Evolutionary conservation across 495 filamentous ascomycete genomes (phyloP), one percentile per base, ranked within the genome.

Genomic region (Evansstolkia leycettana): DNA sequence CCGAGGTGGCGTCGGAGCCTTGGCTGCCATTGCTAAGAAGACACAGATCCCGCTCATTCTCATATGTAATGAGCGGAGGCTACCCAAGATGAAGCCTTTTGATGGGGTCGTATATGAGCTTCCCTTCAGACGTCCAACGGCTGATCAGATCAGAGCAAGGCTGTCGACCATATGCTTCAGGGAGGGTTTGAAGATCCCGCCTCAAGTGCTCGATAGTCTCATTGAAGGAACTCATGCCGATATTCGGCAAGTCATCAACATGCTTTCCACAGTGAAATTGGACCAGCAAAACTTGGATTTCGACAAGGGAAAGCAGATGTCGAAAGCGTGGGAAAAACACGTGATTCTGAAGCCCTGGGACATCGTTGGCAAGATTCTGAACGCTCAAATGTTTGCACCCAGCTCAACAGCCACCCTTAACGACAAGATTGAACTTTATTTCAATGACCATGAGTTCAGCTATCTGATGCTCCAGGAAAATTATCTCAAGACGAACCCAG

Each of bases 381-480:
- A 76, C 17, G 78, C 82, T 1, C 85, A 84, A 34, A 76, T 93
- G 63, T 99, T 95, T 47, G 73, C 79, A 26, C 72, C 72, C 9
- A 75, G 72, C 37, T 89, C 82, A 56, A 92, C 79, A 39, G 64
- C 81, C 6, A 89, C 85, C 0, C 61, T 96, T 31, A 95, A 94
- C 48, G 88, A 99, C 53, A 99, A 99, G 63, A 87, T 87, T 39
- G 88, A 96, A 58, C 76, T 99, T 1, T 99, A 99, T 58, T 99
- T 99, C 69, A 94, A 96, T 50, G 90, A 99, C 45, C 89, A 95
- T 47, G 90, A 99, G 47, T 89, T 95, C 55, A 93, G 84, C 49
- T 84, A 78, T 47, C 57, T 99, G 34, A 96, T 99, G 92, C 74
- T 99, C 39, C 89, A 99, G 52, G 90, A 99, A 55, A 96, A 99